Base-by-base conservation (phyloP, 768 basidiomycete species). In the Mycena venus region DNA sequence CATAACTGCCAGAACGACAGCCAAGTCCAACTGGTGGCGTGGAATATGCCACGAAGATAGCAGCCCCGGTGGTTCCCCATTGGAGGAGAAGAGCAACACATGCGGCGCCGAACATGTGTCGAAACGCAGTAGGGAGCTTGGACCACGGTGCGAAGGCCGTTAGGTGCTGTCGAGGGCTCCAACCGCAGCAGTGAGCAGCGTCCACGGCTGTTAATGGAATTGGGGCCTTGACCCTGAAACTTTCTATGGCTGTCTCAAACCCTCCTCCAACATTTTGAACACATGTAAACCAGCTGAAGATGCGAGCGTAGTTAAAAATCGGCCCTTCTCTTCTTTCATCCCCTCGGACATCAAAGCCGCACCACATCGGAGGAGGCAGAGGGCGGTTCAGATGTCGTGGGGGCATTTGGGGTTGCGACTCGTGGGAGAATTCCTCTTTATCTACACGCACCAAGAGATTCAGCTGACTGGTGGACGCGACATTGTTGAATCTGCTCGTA, bases 1-100 rank as follows among this genome's bases (percentile, higher is more conserved):
- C n/a, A 68, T 82, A 84, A 3, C 77, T 72, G 0, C 82, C 75
- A 5, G 84, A 84, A 62, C 82, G 83, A 34, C 84, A 84, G 31
- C 84, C 83, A 7, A 84, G 40, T 23, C 81, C 79, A 10, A 73
- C 62, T 2, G 70, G 56, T 0, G 83, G 83, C 75, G 60, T 70
- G 6, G 15, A 27, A 62, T 64, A 80, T n/a, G 67, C 72, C 10
- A 69, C 70, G 12, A 81, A 59, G 44, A 83, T 3, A 0, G 81
- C 83, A 17, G 82, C 78, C 0, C 44, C 19, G 0, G 81, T 84
- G 19, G 83, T 84, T 0, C 76, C 81, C 82, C 80, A 83, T 60
- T 83, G 83, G 17, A 83, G 31, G 21, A 59, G 68, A 23, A 84
- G 25, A 3, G 82, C 59, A 65, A 80, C 72, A 15, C 80, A 4